Percentiles rank a stretch among this genome's conserved stretches.
Evolutionary conservation across 148 eudicot species (phyloP).

Genomic region (Linanthus parryae): DNA sequence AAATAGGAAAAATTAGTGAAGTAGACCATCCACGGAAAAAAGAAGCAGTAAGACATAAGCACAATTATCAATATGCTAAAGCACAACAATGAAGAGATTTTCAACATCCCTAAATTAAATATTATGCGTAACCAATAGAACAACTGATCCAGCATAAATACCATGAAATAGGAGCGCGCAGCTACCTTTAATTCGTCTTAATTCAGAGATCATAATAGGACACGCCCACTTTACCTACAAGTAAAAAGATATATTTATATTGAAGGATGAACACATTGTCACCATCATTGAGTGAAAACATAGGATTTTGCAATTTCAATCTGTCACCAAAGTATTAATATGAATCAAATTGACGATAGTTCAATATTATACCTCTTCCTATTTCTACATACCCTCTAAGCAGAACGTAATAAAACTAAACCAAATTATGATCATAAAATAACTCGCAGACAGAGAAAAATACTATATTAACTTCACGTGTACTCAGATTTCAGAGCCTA

Average conservation of each 20-base stretch:
- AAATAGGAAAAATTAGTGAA: no score
- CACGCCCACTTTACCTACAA: conserved; percentile 96
- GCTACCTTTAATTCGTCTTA: conserved; percentile 96
- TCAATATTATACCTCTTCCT: no score
- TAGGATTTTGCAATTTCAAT: conserved; percentile 21
- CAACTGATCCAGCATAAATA: conserved; percentile 22
- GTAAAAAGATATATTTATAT: conserved; percentile 80
- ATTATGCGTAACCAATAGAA: background rate
- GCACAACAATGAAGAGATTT: background rate
- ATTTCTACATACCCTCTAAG: background rate
- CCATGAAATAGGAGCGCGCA: conserved; percentile 51
- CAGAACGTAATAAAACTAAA: background rate
- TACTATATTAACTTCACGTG: no score
- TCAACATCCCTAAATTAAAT: conserved; percentile 1
- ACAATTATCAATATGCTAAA: no score
- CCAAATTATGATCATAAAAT: no score
- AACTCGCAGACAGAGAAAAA: no score
- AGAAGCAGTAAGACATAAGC: no score
- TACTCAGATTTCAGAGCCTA: no score
- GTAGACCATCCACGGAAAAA: no score
- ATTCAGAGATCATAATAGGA: conserved; percentile 88
- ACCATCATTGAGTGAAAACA: conserved; percentile 42
- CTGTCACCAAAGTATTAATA: conserved; percentile 9
- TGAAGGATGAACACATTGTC: conserved; percentile 65
- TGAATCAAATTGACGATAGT: no score